phyloP scores from a whole-genome alignment of 2,329 filamentous ascomycete species.

The Cladosporium sp. region DNA sequence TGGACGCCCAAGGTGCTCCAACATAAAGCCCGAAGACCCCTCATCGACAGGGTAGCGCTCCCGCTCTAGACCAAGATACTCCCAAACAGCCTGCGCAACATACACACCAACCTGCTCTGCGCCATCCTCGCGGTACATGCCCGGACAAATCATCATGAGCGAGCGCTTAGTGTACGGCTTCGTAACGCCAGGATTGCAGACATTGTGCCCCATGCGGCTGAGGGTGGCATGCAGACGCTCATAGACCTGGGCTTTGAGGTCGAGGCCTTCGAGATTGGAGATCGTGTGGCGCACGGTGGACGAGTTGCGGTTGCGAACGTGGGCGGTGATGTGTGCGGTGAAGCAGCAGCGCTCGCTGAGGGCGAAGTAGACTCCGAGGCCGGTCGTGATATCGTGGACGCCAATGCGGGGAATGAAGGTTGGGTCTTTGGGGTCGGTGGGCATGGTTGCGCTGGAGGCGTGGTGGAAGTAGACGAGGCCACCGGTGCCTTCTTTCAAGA shows the following conservation, averaged over 20 bases:
- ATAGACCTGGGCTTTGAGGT: neutral
- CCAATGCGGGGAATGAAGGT: neutral
- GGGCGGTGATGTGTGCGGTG: neutral
- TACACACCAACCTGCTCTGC: neutral
- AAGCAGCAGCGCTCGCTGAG: neutral
- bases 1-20: neutral
- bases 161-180: neutral
- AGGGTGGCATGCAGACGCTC: neutral
- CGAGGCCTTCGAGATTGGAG: conserved; percentile 3
- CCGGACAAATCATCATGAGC: neutral
- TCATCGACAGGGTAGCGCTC: neutral
- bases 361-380: conserved; percentile 1
- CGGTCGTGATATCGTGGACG: neutral
- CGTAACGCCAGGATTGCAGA: neutral
- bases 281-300: neutral
- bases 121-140: neutral
- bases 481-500: neutral
- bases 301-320: neutral
- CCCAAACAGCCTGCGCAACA: neutral
- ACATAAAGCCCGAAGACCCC: neutral
- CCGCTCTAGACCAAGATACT: neutral
- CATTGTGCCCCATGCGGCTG: neutral
- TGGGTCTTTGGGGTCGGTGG: neutral
- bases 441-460: neutral
- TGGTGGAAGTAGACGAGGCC: neutral